Evolutionary conservation across 768 basidiomycete genomes (phyloP), one percentile per base, ranked within the genome.

Genomic region (Tulasnella sp.): DNA sequence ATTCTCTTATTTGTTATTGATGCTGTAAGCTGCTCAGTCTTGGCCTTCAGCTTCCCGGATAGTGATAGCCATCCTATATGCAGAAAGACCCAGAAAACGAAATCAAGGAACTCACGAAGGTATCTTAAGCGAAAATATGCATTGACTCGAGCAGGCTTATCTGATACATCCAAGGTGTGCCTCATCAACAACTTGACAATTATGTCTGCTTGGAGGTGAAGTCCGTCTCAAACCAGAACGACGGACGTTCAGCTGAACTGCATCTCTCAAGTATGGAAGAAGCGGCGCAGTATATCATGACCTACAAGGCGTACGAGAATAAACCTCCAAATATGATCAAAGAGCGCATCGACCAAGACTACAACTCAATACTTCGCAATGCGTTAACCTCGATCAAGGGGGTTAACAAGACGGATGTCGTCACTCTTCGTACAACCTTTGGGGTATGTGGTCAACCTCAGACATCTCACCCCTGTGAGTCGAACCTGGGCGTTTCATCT

Each of bases 351-450:
- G 94, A 97, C 79, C 93, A 95, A 75, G 90, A 93, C 76, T 94
- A 97, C 77, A 81, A 85, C 75, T 88, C 94, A 8, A 85, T 94
- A 77, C 80, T 98, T 16, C 90, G 91, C 71, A 86, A 87, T 22
- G 86, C 92, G 0, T 83, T 99, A 34, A 98, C 96, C 1, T 88
- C 87, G 75, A 92, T 98, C 77, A 90, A 87, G 78, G 94, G 92
- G 76, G 93, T 99, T 74, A 98, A 98, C 81, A 97, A 96, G 83
- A 98, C 96, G 3, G 97, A 99, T 77, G 94, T 95, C 1, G 89
- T 93, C 80, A 98, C 96, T 3, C 83, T 99, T 47, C 87, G 92
- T 26, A 89, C 90, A 1, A 90, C 93, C n/a, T 89, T 95, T 76
- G 95, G 95, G 40, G 96, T 98, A 81, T 72, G 89, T n/a, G n/a